Conservation (phyloP, 805 yeast genomes). For the Pichia ethanolica region DNA sequence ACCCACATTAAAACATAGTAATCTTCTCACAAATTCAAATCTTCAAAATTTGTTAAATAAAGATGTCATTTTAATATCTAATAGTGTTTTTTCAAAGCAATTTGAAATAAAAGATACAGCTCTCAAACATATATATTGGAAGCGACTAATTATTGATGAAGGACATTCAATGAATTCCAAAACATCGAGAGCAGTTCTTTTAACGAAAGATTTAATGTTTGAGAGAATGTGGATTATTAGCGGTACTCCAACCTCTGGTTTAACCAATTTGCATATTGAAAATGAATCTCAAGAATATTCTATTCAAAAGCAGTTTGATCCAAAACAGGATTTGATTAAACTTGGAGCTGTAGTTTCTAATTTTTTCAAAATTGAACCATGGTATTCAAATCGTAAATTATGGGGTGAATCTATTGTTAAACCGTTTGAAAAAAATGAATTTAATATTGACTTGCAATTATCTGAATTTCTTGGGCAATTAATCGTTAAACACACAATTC, state of each 20-base stretch:
- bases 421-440: constrained; percentile 37
- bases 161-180: constrained; percentile 59
- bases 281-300: constrained; percentile 32
- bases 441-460: constrained; percentile 37
- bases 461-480: constrained; percentile 37
- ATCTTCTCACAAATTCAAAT: constrained; percentile 28
- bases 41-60: constrained; percentile 28
- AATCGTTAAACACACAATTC: constrained; percentile 49
- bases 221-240: constrained; percentile 71
- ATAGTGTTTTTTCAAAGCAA: constrained; percentile 38
- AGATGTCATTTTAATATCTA: constrained; percentile 48
- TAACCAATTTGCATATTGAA: constrained; percentile 47
- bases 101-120: constrained; percentile 28
- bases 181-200: constrained; percentile 39
- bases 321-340: constrained; percentile 44
- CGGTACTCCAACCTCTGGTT: constrained; percentile 70
- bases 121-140: constrained; percentile 49
- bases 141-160: constrained; percentile 65
- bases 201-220: constrained; percentile 41
- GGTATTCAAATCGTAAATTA: constrained; percentile 36
- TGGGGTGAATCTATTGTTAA: constrained; percentile 42
- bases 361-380: constrained; percentile 54
- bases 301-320: constrained; percentile 43
- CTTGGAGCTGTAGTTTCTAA: constrained; percentile 46
- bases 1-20: constrained; percentile 21